These are phyloP conservation scores for Tilletia walkeri DNA, from an alignment of 1,284 basidiomycete genomes.

Conservation along the genomic window DNA sequence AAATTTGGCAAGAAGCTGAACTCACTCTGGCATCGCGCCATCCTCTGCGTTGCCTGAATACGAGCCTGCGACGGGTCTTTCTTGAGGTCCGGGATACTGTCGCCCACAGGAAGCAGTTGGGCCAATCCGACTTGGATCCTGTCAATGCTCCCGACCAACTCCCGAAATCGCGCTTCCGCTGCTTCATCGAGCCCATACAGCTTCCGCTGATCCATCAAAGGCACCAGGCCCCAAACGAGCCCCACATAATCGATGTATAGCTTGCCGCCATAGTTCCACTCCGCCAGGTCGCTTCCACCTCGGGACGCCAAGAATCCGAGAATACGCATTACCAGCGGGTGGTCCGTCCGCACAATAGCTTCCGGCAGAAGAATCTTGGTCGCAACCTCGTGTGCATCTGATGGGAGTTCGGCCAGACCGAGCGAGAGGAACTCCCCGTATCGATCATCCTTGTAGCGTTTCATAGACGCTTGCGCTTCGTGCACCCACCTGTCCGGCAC, in stretches of 20 bases:
- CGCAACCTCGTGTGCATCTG: slow-evolving; percentile 77
- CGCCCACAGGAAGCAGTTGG: background rate
- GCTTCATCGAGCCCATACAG: background rate
- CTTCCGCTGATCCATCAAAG: background rate
- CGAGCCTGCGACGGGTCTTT: slow-evolving; percentile 18
- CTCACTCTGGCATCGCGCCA: background rate
- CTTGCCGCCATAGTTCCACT: slow-evolving; percentile 52
- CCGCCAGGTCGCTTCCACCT: slow-evolving; percentile 53
- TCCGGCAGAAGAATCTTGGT: slow-evolving; percentile 83
- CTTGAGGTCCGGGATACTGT: background rate
- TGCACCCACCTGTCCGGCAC: slow-evolving; percentile 83
- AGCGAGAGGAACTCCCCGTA: slow-evolving; percentile 78
- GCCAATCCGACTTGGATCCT: slow-evolving; percentile 18
- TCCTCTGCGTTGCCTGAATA: slow-evolving; percentile 44
- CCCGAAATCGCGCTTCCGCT: slow-evolving; percentile 13
- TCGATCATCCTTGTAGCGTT: slow-evolving; percentile 66
- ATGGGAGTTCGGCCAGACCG: slow-evolving; percentile 68
- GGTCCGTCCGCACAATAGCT: slow-evolving; percentile 76
- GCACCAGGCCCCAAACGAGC: background rate
- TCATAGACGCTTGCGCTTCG: slow-evolving; percentile 71
- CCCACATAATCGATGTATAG: slow-evolving; percentile 37
- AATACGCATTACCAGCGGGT: slow-evolving; percentile 70
- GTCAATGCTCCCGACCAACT: slow-evolving; percentile 21
- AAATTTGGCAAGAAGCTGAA: background rate
- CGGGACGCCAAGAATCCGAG: slow-evolving; percentile 69